Evolutionary conservation across 2,329 filamentous ascomycete species (phyloP), one percentile per base, ranked within the genome.

Genomic region (Diaporthe citrichinensis): DNA sequence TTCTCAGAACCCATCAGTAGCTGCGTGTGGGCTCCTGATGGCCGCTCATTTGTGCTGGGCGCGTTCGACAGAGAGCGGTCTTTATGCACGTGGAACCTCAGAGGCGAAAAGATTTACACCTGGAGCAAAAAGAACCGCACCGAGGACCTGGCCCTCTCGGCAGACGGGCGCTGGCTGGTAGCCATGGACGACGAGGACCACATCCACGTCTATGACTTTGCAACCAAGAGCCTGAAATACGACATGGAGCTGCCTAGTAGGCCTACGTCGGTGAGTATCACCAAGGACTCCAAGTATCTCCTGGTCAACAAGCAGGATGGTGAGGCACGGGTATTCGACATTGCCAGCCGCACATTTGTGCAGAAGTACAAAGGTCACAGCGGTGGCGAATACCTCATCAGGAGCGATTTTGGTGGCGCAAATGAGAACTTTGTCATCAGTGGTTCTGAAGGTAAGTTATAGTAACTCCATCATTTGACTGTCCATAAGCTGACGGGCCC

Each of bases 361-460:
- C 92, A 94, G 79, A 92, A 89, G 79, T 98, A 94, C 81, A 87
- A 91, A 23, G 96, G 95, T 0, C 94, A 96, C 77, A 90, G 89
- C 58, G 94, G 95, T 77, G 93, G 92, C 72, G 87, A 93, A 2
- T 98, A 88, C 81, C 90, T 98, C 73, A 97, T 99, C 76, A 90
- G 96, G 69, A 94, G 93, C 80, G 87, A 89, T 0, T 97, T 98
- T 84, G 97, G 97, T 25, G 97, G 97, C 44, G 96, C 96, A 1
- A 93, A 94, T 75, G 95, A 98, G 85, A 96, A 93, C 82, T 98
- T 98, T 83, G 93, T 98, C 14, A 88, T 97, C 39, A 96, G 94
- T 80, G 97, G 97, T 15, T 98, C 95, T 80, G 95, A 98, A 89
- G 94, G 95, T 95, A 86, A 80, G 79, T 46, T 8, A 2, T 9